These are phyloP conservation scores for Boeremia exigua DNA, from an alignment of 2,329 filamentous ascomycete genomes.

Conservation along the genomic window DNA sequence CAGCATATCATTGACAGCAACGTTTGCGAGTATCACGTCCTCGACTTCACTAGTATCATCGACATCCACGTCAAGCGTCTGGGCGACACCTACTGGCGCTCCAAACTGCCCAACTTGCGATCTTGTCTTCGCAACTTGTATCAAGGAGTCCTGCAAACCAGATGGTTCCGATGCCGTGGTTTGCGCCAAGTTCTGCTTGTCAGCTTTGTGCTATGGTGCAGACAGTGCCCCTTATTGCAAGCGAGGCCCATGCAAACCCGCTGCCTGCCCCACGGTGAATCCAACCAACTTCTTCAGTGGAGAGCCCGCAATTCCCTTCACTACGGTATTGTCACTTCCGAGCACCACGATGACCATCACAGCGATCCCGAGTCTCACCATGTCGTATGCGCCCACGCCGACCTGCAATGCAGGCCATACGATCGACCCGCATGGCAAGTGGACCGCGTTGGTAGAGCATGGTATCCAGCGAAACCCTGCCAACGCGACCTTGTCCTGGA, in stretches of 20 bases:
- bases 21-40: neutral
- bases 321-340: neutral
- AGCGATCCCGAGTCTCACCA: neutral
- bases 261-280: conserved; percentile 4
- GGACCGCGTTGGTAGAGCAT: conserved; percentile 7
- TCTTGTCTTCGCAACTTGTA: neutral
- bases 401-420: neutral
- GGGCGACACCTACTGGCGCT: neutral
- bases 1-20: neutral
- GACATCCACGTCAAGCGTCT: neutral
- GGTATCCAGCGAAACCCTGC: neutral
- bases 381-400: neutral
- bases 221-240: conserved; percentile 1
- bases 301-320: conserved; percentile 1
- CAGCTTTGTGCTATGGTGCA: neutral
- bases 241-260: neutral
- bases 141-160: neutral
- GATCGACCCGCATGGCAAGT: neutral
- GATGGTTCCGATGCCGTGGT: conserved; percentile 1
- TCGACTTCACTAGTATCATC: neutral
- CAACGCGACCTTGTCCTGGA: conserved; percentile 5
- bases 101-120: neutral
- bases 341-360: conserved; percentile 1
- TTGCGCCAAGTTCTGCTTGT: conserved; percentile 6
- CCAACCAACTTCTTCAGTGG: neutral